These are phyloP conservation scores for Aspergillus pseudoglaucus DNA, from an alignment of 2,329 filamentous ascomycete species.

Conservation along the genomic window DNA sequence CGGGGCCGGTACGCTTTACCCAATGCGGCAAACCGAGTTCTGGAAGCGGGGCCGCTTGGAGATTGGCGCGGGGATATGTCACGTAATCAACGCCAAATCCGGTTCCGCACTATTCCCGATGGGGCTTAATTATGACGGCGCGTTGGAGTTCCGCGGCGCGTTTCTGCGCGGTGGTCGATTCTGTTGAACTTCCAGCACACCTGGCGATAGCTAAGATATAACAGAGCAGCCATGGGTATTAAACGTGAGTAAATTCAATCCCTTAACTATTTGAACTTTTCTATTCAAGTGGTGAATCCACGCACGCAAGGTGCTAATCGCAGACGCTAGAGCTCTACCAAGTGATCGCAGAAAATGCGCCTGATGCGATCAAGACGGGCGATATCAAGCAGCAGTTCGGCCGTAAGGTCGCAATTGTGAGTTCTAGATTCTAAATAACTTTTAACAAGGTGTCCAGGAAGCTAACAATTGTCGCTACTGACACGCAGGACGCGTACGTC, in stretches of 20 bases:
- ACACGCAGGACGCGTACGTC: slow-evolving; percentile 51
- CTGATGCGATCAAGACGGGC: slow-evolving; percentile 90
- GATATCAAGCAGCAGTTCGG: slow-evolving; percentile 99
- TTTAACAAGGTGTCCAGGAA: not conserved
- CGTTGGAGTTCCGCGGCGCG: slow-evolving; percentile 12
- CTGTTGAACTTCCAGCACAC: too few relatives aligned
- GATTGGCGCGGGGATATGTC: slow-evolving; percentile 6
- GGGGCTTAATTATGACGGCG: slow-evolving; percentile 15
- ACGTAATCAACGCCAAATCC: slow-evolving; percentile 8
- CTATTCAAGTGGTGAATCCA: not conserved
- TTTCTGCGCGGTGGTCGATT: slow-evolving; percentile 6
- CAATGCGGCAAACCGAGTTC: not conserved
- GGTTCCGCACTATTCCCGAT: slow-evolving; percentile 9
- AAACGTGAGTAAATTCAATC: slow-evolving; percentile 40
- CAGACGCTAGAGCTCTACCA: slow-evolving; percentile 57
- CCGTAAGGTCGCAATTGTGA: slow-evolving; percentile 92
- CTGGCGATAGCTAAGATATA: not conserved
- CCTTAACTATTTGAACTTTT: not conserved
- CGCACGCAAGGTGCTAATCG: slow-evolving; percentile 7
- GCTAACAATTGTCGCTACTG: not conserved
- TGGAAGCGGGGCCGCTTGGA: too few relatives aligned
- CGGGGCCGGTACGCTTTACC: not conserved
- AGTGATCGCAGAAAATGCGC: slow-evolving; percentile 85
- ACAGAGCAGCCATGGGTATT: slow-evolving; percentile 40
- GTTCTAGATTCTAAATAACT: slow-evolving; percentile 28